These are phyloP conservation scores for Hymenotorrendiella dingleyae DNA, from an alignment of 2,329 filamentous ascomycete genomes.

Conservation along the genomic window DNA sequence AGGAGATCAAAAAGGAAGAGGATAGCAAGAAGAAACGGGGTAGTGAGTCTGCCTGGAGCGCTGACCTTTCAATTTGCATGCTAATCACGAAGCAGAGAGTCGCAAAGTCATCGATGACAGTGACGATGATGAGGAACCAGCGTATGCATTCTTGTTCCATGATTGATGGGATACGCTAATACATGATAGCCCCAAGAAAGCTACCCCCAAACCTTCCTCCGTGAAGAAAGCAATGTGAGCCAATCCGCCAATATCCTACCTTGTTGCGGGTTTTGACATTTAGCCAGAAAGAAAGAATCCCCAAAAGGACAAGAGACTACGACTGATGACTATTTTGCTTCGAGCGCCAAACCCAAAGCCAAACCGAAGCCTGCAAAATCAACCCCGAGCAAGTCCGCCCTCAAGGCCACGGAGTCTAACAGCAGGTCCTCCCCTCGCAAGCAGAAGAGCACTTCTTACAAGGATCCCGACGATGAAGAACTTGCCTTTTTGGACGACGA, in stretches of 20 bases:
- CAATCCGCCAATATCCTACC: not conserved
- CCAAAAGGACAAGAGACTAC: constrained; percentile 30
- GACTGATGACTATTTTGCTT: constrained; percentile 32
- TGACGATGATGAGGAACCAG: constrained; percentile 65
- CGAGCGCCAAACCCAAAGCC: constrained; percentile 25
- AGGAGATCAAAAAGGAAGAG: constrained; percentile 32
- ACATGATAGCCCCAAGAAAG: constrained; percentile 33
- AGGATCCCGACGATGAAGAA: constrained; percentile 37
- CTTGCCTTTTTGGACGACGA: constrained; percentile 61
- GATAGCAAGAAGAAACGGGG: constrained; percentile 29
- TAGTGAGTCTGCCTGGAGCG: constrained; percentile 16
- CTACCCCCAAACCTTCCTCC: constrained; percentile 49
- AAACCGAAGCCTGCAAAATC: constrained; percentile 16
- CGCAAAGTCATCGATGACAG: constrained; percentile 77
- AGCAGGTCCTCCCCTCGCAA: constrained; percentile 26
- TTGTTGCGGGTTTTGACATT: too few species aligned
- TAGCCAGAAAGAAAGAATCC: constrained; percentile 25
- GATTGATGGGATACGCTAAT: constrained; percentile 16
- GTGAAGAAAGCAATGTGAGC: constrained; percentile 52
- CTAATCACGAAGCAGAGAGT: constrained; percentile 34
- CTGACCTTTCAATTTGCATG: constrained; percentile 2
- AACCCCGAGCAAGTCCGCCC: constrained; percentile 18
- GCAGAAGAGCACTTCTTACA: constrained; percentile 20
- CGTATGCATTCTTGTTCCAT: constrained; percentile 23
- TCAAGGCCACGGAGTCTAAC: constrained; percentile 16